A percentile compares a stretch with the other conserved stretches of the same genome.
These are phyloP conservation scores for Naumovozyma dairenensis DNA, from an alignment of 805 yeast species.

Conservation along the genomic window DNA sequence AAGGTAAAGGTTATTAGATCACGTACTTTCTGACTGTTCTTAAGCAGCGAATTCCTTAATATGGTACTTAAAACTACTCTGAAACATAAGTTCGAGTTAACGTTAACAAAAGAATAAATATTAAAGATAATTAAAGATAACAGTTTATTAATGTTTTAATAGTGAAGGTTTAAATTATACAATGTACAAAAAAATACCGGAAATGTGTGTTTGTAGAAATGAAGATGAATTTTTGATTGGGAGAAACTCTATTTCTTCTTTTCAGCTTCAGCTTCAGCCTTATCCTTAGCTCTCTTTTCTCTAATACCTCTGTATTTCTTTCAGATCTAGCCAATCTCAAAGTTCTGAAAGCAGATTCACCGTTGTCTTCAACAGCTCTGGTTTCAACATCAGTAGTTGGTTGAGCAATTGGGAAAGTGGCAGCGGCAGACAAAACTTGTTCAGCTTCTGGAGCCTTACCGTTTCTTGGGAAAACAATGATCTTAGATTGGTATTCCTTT, in stretches of 20 bases:
- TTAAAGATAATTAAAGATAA: no score
- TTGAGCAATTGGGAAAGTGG: slow-evolving; percentile 85
- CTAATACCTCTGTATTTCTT: slow-evolving; percentile 86
- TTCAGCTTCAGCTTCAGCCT: slow-evolving; percentile 98
- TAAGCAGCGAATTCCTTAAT: no score
- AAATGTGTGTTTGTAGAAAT: no score
- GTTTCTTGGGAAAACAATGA: slow-evolving; percentile 90
- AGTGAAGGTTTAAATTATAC: no score
- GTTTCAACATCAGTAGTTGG: slow-evolving; percentile 59
- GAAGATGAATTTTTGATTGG: no score
- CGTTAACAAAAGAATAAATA: no score
- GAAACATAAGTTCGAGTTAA: no score
- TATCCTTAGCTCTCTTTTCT: slow-evolving; percentile 92
- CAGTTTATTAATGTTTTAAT: no score
- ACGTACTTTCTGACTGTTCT: no score
- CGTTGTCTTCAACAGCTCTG: slow-evolving; percentile 74
- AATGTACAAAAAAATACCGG: no score
- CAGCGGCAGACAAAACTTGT: slow-evolving; percentile 63
- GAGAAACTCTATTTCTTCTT: slow-evolving; percentile 79
- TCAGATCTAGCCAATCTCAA: slow-evolving; percentile 90
- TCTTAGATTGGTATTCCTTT: slow-evolving; percentile 87
- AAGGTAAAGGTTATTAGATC: no score
- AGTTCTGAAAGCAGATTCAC: slow-evolving; percentile 81
- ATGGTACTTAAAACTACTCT: no score
- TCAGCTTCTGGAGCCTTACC: slow-evolving; percentile 59